Evolutionary conservation across 495 filamentous ascomycete species (phyloP).

Genomic region (Podospora comata): DNA sequence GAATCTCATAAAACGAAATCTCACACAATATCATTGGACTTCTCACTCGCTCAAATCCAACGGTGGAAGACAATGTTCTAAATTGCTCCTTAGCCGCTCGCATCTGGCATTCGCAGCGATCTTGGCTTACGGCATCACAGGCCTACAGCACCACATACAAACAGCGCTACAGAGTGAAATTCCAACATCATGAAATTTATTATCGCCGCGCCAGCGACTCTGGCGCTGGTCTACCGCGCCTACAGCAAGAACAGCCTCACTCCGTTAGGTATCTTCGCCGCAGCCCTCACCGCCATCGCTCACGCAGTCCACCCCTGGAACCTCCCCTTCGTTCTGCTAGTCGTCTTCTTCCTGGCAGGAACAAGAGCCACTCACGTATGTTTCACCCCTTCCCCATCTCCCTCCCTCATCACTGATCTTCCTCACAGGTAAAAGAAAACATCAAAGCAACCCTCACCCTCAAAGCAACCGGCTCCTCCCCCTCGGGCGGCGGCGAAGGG

Average conservation of each 20-base stretch:
- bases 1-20: background rate
- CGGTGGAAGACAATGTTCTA: background rate
- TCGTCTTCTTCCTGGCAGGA: slow-evolving; percentile 82
- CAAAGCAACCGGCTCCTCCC: slow-evolving; percentile 60
- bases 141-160: background rate
- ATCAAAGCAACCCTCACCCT: slow-evolving; percentile 79
- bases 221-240: slow-evolving; percentile 65
- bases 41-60: background rate
- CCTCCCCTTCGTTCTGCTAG: slow-evolving; percentile 76
- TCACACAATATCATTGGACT: background rate
- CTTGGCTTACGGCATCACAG: background rate
- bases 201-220: slow-evolving; percentile 63
- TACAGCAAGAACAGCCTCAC: slow-evolving; percentile 73
- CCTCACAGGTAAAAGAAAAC: slow-evolving; percentile 70
- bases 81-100: background rate
- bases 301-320: slow-evolving; percentile 91
- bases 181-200: slow-evolving; percentile 63
- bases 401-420: background rate
- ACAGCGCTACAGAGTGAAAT: background rate
- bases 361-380: slow-evolving; percentile 77
- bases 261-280: slow-evolving; percentile 64
- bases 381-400: background rate
- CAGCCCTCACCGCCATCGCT: slow-evolving; percentile 65
- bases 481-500: slow-evolving; percentile 64
- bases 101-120: background rate